Conservation (phyloP, 164 flowering plant species). For the Nymphaea colorata region DNA sequence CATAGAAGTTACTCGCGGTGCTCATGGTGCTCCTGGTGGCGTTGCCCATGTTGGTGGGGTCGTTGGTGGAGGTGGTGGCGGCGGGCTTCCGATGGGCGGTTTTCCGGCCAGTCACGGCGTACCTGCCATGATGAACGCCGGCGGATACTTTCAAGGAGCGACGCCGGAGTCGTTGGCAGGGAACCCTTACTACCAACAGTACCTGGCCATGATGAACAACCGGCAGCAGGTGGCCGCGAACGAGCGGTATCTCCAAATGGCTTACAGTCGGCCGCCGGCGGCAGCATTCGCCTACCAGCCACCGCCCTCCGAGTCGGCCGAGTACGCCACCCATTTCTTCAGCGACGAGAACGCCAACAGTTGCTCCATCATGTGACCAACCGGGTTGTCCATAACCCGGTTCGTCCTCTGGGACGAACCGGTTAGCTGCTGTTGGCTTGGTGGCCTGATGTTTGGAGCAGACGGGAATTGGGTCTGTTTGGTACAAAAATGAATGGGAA, state of each 20-base stretch:
- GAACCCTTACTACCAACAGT: conserved; percentile 53
- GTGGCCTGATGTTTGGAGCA: background rate
- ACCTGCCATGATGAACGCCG: conserved; percentile 39
- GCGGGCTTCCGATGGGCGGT: background rate
- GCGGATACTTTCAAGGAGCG: conserved; percentile 42
- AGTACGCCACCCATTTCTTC: conserved; percentile 32
- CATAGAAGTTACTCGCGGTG: conserved; percentile 20
- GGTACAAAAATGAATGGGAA: background rate
- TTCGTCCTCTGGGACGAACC: background rate
- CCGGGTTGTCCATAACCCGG: background rate
- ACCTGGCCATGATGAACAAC: conserved; percentile 60
- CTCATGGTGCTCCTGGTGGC: conserved; percentile 16
- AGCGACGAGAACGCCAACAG: conserved; percentile 86
- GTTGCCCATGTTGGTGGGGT: background rate
- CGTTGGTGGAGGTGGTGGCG: background rate
- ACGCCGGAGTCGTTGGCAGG: conserved; percentile 44
- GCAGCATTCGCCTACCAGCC: conserved; percentile 65
- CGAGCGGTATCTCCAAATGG: conserved; percentile 78
- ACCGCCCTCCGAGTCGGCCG: conserved; percentile 14
- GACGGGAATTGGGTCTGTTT: background rate
- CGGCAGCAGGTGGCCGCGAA: conserved; percentile 59
- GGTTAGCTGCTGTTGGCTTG: too few species aligned
- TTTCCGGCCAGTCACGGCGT: conserved; percentile 68
- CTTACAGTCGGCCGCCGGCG: conserved; percentile 64
- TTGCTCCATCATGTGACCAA: conserved; percentile 72